A percentile compares a stretch with the other conserved stretches of the same genome.
These are phyloP conservation scores for Suillus paluster DNA, from an alignment of 768 basidiomycete species.

Conservation along the genomic window DNA sequence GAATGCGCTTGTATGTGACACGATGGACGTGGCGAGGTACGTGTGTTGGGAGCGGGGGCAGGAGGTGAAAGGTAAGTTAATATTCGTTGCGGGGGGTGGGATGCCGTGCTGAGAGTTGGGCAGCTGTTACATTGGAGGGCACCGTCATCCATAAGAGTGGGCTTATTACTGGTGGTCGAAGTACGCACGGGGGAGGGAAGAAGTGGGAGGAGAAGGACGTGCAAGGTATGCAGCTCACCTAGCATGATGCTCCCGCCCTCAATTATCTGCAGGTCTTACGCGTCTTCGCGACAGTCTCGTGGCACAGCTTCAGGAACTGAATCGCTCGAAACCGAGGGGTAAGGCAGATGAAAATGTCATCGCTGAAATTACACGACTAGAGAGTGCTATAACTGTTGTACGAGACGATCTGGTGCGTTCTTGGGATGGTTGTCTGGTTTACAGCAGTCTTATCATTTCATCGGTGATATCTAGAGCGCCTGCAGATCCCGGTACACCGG, in stretches of 20 bases:
- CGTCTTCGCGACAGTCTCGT: conserved; percentile 74
- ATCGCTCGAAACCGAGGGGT: conserved; percentile 79
- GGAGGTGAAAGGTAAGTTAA: conserved; percentile 87
- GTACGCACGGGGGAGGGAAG: conserved; percentile 73
- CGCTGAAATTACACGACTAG: conserved; percentile 76
- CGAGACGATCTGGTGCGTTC: conserved; percentile 81
- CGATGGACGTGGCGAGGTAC: conserved; percentile 89
- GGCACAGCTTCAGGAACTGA: conserved; percentile 80
- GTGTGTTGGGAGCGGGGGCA: conserved; percentile 95
- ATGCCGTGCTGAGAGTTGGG: background rate
- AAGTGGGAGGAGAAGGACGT: conserved; percentile 97
- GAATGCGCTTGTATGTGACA: conserved; percentile 93
- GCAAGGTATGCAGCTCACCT: conserved; percentile 57
- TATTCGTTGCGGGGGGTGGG: background rate
- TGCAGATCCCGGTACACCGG: conserved; percentile 77
- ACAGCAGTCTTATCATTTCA: background rate
- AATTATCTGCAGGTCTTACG: conserved; percentile 42
- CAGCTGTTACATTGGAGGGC: conserved; percentile 94
- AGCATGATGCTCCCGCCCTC: conserved; percentile 16
- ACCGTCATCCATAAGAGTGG: conserved; percentile 98
- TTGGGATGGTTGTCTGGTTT: background rate
- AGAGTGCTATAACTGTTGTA: conserved; percentile 73
- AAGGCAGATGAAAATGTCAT: conserved; percentile 83
- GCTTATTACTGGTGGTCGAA: conserved; percentile 93
- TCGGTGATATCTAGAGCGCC: conserved; percentile 55